These are phyloP conservation scores for Hymenoscyphus albidus DNA, from an alignment of 2,329 filamentous ascomycete species.

Conservation along the genomic window DNA sequence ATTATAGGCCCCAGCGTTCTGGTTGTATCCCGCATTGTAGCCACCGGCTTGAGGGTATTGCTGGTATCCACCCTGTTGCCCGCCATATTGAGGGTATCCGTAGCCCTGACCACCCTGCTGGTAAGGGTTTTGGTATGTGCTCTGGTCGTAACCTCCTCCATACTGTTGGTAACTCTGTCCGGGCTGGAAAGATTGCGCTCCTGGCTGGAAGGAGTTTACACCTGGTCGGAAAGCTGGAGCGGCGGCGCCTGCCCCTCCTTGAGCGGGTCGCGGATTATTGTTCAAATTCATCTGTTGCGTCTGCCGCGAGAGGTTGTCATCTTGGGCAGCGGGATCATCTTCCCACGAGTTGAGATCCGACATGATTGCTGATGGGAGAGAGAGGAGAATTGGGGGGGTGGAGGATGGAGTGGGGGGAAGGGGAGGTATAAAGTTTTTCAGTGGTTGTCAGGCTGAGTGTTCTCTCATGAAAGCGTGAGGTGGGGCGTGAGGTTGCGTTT, in stretches of 20 bases:
- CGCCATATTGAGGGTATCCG: constrained; percentile 53
- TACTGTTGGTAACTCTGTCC: constrained; percentile 63
- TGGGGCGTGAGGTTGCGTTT: constrained; percentile 11
- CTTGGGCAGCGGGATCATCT: constrained; percentile 74
- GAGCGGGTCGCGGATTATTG: constrained; percentile 41
- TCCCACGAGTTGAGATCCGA: constrained; percentile 94
- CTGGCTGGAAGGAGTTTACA: constrained; percentile 68
- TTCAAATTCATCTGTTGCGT: constrained; percentile 73
- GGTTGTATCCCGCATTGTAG: constrained; percentile 35
- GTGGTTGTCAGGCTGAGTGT: neutral
- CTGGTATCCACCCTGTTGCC: constrained; percentile 40
- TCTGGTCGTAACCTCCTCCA: constrained; percentile 51
- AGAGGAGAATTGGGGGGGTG: neutral
- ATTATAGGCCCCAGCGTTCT: constrained; percentile 30
- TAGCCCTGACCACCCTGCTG: constrained; percentile 47
- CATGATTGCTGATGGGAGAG: constrained; percentile 51
- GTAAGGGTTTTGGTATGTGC: constrained; percentile 52
- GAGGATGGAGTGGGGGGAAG: constrained; percentile 1
- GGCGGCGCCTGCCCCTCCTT: constrained; percentile 30
- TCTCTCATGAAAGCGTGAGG: constrained; percentile 11
- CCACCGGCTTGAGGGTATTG: constrained; percentile 50
- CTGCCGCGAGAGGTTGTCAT: constrained; percentile 73
- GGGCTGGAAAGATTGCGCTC: constrained; percentile 66
- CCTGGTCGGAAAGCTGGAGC: constrained; percentile 60
- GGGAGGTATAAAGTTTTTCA: neutral